A percentile compares a stretch with the other conserved stretches of the same genome.
These are phyloP conservation scores for Cladophialophora yegresii DNA, from an alignment of 2,329 filamentous ascomycete species.

Conservation along the genomic window DNA sequence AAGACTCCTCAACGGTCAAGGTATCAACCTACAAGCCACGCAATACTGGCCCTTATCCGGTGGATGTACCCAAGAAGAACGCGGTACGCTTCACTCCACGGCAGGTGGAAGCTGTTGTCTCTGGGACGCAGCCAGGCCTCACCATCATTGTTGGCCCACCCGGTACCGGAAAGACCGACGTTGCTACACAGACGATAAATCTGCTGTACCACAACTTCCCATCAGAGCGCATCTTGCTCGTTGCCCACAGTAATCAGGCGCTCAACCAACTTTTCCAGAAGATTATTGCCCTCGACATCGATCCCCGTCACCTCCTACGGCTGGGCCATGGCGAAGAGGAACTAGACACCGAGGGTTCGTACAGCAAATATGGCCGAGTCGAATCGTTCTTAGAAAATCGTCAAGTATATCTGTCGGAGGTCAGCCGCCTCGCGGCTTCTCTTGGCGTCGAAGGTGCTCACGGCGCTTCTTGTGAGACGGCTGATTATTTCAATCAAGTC, in stretches of 20 bases:
- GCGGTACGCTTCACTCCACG: slow-evolving; percentile 83
- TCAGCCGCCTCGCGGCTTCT: slow-evolving; percentile 80
- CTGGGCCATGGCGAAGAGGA: slow-evolving; percentile 96
- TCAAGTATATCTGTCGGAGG: slow-evolving; percentile 74
- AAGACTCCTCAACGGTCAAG: slow-evolving; percentile 65
- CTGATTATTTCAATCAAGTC: slow-evolving; percentile 92
- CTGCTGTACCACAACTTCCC: slow-evolving; percentile 99
- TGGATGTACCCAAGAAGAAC: slow-evolving; percentile 80
- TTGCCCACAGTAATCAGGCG: slow-evolving; percentile 97
- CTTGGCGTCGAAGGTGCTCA: slow-evolving; percentile 91
- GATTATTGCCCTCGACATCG: slow-evolving; percentile 93
- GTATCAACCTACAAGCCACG: slow-evolving; percentile 88
- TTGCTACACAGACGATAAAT: slow-evolving; percentile 96
- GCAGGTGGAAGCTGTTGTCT: slow-evolving; percentile 89
- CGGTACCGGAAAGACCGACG: slow-evolving; percentile 98
- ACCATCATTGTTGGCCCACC: slow-evolving; percentile 94
- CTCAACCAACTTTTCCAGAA: slow-evolving; percentile 97
- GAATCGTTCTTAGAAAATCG: slow-evolving; percentile 94
- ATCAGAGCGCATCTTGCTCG: slow-evolving; percentile 81
- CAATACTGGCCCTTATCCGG: slow-evolving; percentile 85
- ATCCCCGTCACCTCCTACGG: slow-evolving; percentile 87
- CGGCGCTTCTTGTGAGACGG: slow-evolving; percentile 92
- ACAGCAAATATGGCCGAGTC: slow-evolving; percentile 91
- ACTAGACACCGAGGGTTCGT: slow-evolving; percentile 78
- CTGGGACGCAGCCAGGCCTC: slow-evolving; percentile 88